phyloP scores from a whole-genome alignment of 768 basidiomycete species.

The Auricularia auricula-judae region DNA sequence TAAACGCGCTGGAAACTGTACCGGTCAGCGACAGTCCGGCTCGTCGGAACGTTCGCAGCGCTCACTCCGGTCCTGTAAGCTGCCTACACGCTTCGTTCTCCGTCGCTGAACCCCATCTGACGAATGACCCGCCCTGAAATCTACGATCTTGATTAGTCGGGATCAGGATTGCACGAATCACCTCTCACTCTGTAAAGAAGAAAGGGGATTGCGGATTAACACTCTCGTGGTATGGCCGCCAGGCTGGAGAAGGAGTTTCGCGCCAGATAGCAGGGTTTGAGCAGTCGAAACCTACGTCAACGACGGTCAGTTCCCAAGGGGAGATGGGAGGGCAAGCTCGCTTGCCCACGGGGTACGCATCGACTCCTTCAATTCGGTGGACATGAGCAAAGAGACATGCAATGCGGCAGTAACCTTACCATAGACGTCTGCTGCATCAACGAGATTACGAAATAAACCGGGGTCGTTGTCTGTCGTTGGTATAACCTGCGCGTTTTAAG shows the following conservation, averaged over 20 bases:
- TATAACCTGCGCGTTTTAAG: background rate
- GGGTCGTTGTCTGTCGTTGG: background rate
- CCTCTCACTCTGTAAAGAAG: conserved; percentile 9
- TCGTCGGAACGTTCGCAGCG: background rate
- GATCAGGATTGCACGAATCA: background rate
- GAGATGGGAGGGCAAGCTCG: background rate
- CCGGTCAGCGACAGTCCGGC: background rate
- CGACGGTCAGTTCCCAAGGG: background rate
- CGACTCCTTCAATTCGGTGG: background rate
- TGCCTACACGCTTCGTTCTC: background rate
- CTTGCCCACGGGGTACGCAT: background rate
- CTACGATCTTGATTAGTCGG: background rate
- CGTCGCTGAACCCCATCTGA: background rate
- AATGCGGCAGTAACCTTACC: background rate
- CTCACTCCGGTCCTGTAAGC: background rate
- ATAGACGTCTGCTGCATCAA: background rate
- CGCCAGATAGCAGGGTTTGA: conserved; percentile 5
- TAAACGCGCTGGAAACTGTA: conserved; percentile 8
- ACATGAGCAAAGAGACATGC: background rate
- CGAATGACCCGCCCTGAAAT: background rate
- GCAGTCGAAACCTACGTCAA: conserved; percentile 5
- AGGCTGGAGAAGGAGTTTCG: conserved; percentile 1
- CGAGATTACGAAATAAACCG: background rate
- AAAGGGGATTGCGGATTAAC: conserved; percentile 3
- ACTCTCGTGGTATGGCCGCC: conserved; percentile 2